Evolutionary conservation across 148 eudicot species (phyloP).

Genomic region (Rheum nobile): DNA sequence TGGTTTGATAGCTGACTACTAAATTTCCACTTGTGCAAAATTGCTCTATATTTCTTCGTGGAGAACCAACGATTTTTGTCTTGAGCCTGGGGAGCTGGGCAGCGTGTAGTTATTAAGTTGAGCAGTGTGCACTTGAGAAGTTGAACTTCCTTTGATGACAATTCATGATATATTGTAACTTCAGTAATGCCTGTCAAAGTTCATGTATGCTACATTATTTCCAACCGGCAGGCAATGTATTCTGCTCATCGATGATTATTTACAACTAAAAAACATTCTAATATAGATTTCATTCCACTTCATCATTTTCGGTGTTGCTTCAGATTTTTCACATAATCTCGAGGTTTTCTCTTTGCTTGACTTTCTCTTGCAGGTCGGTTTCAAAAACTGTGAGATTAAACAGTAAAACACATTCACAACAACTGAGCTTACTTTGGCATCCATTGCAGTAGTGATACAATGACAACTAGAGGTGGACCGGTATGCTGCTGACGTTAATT

Average conservation of each 20-base stretch:
- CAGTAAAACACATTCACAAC: slow-evolving; percentile 80
- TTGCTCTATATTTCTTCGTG: not conserved
- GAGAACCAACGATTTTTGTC: not conserved
- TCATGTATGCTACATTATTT: not conserved
- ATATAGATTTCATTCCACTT: not conserved
- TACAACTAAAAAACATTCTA: not conserved
- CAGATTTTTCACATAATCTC: not conserved
- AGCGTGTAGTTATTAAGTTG: not conserved
- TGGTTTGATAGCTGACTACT: not conserved
- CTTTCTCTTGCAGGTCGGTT: slow-evolving; percentile 53
- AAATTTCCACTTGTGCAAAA: not conserved
- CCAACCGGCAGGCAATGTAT: not conserved
- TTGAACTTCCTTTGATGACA: not conserved
- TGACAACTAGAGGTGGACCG: slow-evolving; percentile 94
- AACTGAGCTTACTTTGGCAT: slow-evolving; percentile 90
- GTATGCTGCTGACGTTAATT: slow-evolving; percentile 21
- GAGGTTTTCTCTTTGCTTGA: not conserved
- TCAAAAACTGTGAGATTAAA: slow-evolving; percentile 72
- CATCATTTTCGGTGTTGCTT: not conserved
- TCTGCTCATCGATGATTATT: not conserved
- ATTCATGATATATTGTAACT: not conserved
- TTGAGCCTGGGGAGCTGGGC: not conserved
- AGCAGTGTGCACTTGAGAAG: not conserved
- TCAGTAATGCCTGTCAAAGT: not conserved
- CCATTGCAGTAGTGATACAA: slow-evolving; percentile 90